Evolutionary conservation across 2,329 filamentous ascomycete genomes (phyloP).

Genomic region (Drechslera avenae): DNA sequence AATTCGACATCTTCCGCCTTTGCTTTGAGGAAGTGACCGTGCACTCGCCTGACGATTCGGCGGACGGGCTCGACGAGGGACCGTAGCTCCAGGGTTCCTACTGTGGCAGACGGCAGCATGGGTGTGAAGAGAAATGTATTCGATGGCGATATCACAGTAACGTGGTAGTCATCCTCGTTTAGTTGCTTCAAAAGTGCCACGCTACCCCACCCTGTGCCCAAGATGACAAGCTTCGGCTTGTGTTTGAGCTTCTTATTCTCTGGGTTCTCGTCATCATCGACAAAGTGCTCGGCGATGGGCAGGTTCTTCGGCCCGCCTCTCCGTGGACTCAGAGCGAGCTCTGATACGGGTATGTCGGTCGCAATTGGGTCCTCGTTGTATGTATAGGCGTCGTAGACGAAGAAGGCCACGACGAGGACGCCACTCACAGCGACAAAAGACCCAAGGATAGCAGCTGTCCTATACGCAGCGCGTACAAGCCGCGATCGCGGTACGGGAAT

Average conservation of each 20-base stretch:
- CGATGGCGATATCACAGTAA: slow-evolving; percentile 90
- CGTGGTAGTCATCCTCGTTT: slow-evolving; percentile 89
- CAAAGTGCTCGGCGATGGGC: slow-evolving; percentile 82
- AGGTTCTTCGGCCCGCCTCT: slow-evolving; percentile 92
- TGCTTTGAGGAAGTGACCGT: slow-evolving; percentile 89
- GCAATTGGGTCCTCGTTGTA: slow-evolving; percentile 74
- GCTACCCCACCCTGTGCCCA: slow-evolving; percentile 94
- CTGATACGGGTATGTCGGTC: slow-evolving; percentile 80
- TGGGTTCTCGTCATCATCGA: slow-evolving; percentile 85
- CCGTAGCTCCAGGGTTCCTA: slow-evolving; percentile 88
- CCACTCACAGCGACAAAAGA: slow-evolving; percentile 75
- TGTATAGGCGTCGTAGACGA: slow-evolving; percentile 90
- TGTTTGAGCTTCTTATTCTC: slow-evolving; percentile 73
- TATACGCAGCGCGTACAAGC: slow-evolving; percentile 64
- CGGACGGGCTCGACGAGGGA: slow-evolving; percentile 93
- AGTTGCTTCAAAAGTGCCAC: slow-evolving; percentile 90
- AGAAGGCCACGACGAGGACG: slow-evolving; percentile 77
- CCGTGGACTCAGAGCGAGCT: slow-evolving; percentile 78
- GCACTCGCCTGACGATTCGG: slow-evolving; percentile 75
- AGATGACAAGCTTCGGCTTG: slow-evolving; percentile 89
- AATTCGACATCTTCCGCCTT: slow-evolving; percentile 89
- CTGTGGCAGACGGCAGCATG: slow-evolving; percentile 95
- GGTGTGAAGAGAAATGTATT: slow-evolving; percentile 99
- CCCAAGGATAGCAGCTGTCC: slow-evolving; percentile 73
- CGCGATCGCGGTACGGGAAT: slow-evolving; percentile 42